These are phyloP conservation scores for Zygosaccharomyces pseudobailii DNA, from an alignment of 1,139 yeast genomes.

Conservation along the genomic window DNA sequence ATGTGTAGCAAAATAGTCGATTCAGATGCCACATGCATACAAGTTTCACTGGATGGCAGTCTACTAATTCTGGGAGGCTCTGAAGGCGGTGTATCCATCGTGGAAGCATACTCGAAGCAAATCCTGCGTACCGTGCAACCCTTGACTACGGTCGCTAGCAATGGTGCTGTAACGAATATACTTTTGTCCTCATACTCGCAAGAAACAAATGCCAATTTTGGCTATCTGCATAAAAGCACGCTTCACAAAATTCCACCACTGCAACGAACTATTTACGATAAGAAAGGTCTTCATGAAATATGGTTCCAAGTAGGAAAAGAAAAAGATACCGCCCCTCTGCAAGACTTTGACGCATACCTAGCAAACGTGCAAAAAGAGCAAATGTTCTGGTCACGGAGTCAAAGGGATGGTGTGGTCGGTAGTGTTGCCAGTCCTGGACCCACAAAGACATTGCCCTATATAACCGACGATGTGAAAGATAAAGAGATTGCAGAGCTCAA, in stretches of 20 bases:
- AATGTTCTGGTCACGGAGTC: conserved; percentile 41
- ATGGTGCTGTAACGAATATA: conserved; percentile 37
- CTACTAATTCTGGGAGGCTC: conserved; percentile 68
- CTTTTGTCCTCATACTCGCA: conserved; percentile 23
- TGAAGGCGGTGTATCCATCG: conserved; percentile 59
- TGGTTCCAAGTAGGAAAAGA: conserved; percentile 42
- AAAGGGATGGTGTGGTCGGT: conserved; percentile 32
- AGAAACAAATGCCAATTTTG: conserved; percentile 28
- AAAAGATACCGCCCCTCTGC: conserved; percentile 13
- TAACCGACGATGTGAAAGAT: conserved; percentile 18
- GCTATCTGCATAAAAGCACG: conserved; percentile 14
- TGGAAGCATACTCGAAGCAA: conserved; percentile 77
- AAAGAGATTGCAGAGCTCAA: conserved; percentile 38
- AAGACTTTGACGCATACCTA: conserved; percentile 43
- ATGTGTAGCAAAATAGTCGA: conserved; percentile 20
- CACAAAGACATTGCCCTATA: background rate
- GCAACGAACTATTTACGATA: conserved; percentile 50
- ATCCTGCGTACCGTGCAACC: conserved; percentile 61
- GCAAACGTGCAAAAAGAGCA: conserved; percentile 48
- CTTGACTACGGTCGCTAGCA: conserved; percentile 34
- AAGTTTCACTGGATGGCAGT: conserved; percentile 73
- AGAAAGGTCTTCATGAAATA: conserved; percentile 46
- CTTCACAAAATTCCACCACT: conserved; percentile 45
- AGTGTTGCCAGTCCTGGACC: conserved; percentile 2
- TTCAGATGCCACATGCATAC: conserved; percentile 47